A percentile compares a stretch with the other conserved stretches of the same genome.
Evolutionary conservation across 2,329 filamentous ascomycete species (phyloP).

Genomic region (Emmonsiellopsis sp.): DNA sequence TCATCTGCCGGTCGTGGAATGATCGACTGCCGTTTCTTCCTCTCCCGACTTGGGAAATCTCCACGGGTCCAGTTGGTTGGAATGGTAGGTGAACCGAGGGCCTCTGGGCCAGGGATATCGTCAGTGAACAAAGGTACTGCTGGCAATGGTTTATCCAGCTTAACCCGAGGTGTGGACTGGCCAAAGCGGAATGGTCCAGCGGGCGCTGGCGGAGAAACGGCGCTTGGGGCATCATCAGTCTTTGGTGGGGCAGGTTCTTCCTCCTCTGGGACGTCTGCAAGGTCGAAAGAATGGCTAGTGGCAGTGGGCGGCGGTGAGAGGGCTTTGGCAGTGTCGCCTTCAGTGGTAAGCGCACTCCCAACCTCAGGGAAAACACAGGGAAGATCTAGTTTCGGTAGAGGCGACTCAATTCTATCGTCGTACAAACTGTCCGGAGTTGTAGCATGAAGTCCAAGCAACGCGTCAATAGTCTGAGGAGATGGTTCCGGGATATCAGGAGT

Average conservation of each 20-base stretch:
- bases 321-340: constrained; percentile 29
- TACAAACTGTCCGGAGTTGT: constrained; percentile 24
- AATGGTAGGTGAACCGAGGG: constrained; percentile 33
- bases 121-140: not conserved
- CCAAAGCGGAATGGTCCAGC: constrained; percentile 12
- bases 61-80: constrained; percentile 13
- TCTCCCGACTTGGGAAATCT: constrained; percentile 8
- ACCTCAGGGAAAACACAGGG: constrained; percentile 22
- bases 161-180: not conserved
- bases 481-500: constrained; percentile 24
- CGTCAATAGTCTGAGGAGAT: constrained; percentile 31
- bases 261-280: constrained; percentile 39
- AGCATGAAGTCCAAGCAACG: constrained; percentile 26
- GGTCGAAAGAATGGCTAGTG: constrained; percentile 28
- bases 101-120: constrained; percentile 19
- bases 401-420: constrained; percentile 13
- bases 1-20: not conserved
- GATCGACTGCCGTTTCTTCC: not conserved
- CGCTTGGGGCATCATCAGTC: constrained; percentile 20
- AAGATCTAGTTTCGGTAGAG: constrained; percentile 14
- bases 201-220: constrained; percentile 11
- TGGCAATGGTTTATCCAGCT: constrained; percentile 1
- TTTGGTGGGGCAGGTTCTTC: constrained; percentile 28
- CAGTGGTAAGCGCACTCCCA: constrained; percentile 33
- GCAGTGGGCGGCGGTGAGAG: constrained; percentile 33